These are phyloP conservation scores for Fomitopsis schrenkii DNA, from an alignment of 1,284 basidiomycete species.

Conservation along the genomic window DNA sequence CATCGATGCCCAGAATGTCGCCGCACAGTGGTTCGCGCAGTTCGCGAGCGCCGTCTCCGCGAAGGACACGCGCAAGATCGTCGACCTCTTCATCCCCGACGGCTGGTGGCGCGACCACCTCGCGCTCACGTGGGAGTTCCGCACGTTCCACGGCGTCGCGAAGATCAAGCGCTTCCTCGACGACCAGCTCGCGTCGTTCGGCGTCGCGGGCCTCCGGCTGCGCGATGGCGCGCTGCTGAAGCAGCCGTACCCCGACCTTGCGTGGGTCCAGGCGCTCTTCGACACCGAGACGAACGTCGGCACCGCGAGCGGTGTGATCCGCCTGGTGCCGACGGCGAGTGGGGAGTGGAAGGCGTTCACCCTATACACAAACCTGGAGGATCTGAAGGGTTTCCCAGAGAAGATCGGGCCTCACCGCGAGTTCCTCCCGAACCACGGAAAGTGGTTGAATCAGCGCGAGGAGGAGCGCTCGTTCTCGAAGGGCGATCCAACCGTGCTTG, in stretches of 20 bases:
- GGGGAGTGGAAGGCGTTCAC: conserved; percentile 50
- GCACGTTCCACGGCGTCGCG: conserved; percentile 44
- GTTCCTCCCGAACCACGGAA: conserved; percentile 28
- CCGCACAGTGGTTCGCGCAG: conserved; percentile 39
- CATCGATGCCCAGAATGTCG: conserved; percentile 31
- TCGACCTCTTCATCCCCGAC: conserved; percentile 36
- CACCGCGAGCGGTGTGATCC: conserved; percentile 40
- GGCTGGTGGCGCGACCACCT: conserved; percentile 54
- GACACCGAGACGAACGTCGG: conserved; percentile 47
- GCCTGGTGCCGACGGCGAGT: conserved; percentile 42
- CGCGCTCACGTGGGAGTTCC: conserved; percentile 56
- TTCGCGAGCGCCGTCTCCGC: conserved; percentile 33
- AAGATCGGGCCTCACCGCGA: conserved; percentile 29
- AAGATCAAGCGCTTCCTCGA: conserved; percentile 39
- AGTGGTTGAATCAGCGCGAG: conserved; percentile 29
- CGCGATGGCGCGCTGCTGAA: conserved; percentile 26
- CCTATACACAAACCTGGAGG: conserved; percentile 53
- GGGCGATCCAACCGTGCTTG: conserved; percentile 37
- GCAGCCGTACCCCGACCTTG: conserved; percentile 46
- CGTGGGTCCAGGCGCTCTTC: conserved; percentile 51
- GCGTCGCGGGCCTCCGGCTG: conserved; percentile 36
- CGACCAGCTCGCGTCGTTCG: conserved; percentile 35
- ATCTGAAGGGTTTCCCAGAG: conserved; percentile 43
- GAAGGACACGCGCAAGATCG: conserved; percentile 31
- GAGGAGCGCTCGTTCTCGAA: conserved; percentile 32